Percentiles rank a stretch among this genome's conserved stretches.
Evolutionary conservation across 1,284 basidiomycete species (phyloP).

Genomic region (Irpex sp.): DNA sequence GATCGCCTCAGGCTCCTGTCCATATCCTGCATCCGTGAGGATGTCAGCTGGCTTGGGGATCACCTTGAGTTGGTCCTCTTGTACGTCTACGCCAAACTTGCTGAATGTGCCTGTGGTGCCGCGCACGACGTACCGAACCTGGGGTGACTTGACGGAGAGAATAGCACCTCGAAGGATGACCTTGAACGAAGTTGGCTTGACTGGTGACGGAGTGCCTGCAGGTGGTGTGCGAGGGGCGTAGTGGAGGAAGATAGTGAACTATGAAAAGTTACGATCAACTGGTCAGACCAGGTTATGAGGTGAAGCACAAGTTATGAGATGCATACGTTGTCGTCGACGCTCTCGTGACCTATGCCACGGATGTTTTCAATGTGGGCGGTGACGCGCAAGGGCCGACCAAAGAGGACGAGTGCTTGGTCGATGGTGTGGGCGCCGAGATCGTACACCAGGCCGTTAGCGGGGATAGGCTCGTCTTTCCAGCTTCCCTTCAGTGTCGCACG

Average conservation of each 20-base stretch:
- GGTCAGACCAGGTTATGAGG: not conserved
- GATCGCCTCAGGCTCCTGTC: constrained; percentile 52
- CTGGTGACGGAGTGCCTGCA: constrained; percentile 23
- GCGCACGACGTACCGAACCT: constrained; percentile 68
- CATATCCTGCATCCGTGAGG: constrained; percentile 31
- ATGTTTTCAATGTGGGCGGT: constrained; percentile 71
- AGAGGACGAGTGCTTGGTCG: constrained; percentile 76
- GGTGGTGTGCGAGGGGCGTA: constrained; percentile 32
- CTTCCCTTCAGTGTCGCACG: constrained; percentile 63
- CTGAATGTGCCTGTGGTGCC: constrained; percentile 70
- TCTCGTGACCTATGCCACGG: constrained; percentile 56
- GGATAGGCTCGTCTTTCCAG: constrained; percentile 63
- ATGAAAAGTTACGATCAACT: constrained; percentile 12
- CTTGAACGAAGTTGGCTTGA: constrained; percentile 54
- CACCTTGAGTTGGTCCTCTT: constrained; percentile 68
- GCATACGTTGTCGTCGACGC: constrained; percentile 69
- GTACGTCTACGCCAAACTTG: constrained; percentile 77
- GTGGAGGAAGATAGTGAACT: constrained; percentile 73
- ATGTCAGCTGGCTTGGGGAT: constrained; percentile 49
- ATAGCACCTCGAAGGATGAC: constrained; percentile 69
- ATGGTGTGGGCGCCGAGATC: constrained; percentile 71
- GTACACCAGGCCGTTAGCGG: constrained; percentile 54
- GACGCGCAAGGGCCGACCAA: constrained; percentile 70
- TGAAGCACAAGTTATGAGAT: constrained; percentile 1
- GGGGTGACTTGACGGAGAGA: constrained; percentile 61